Percentiles rank a stretch among this genome's conserved stretches.
phyloP scores from a whole-genome alignment of 768 basidiomycete species.

The Leucogyrophana mollusca region DNA sequence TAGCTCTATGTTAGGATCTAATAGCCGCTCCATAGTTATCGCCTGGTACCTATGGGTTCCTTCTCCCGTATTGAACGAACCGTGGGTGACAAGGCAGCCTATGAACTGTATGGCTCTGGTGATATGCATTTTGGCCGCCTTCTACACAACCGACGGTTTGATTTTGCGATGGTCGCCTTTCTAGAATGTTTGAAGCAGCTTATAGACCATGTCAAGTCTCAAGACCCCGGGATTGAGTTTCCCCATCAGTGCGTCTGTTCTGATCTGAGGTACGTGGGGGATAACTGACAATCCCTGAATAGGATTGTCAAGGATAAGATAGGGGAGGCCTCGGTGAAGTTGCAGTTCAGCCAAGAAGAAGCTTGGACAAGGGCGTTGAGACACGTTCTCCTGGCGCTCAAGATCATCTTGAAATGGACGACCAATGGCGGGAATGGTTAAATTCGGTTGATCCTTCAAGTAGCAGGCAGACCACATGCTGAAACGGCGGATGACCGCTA shows the following conservation, averaged over 20 bases:
- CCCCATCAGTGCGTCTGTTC: slow-evolving; percentile 74
- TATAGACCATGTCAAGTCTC: slow-evolving; percentile 78
- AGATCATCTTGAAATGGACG: slow-evolving; percentile 85
- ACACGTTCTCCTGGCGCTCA: slow-evolving; percentile 86
- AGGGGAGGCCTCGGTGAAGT: slow-evolving; percentile 90
- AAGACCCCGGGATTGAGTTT: slow-evolving; percentile 73
- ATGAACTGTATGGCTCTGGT: slow-evolving; percentile 94
- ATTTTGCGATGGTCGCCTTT: slow-evolving; percentile 94
- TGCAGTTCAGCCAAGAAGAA: slow-evolving; percentile 95
- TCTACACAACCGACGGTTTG: slow-evolving; percentile 93
- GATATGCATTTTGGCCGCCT: slow-evolving; percentile 87
- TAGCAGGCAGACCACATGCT: background rate
- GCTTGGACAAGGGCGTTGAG: slow-evolving; percentile 92
- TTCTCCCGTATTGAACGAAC: slow-evolving; percentile 90
- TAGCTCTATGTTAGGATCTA: slow-evolving; percentile 4
- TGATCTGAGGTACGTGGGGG: background rate
- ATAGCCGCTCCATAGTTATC: slow-evolving; percentile 56
- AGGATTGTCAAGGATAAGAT: slow-evolving; percentile 95
- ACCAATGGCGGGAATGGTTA: slow-evolving; percentile 74
- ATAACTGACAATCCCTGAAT: background rate
- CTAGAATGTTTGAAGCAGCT: slow-evolving; percentile 93
- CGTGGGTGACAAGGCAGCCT: slow-evolving; percentile 76
- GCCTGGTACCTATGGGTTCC: slow-evolving; percentile 90
- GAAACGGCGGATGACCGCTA: too few relatives aligned
- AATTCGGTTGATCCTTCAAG: slow-evolving; percentile 9